These are phyloP conservation scores for Colletotrichum cuscutae DNA, from an alignment of 2,329 filamentous ascomycete species.

Conservation along the genomic window DNA sequence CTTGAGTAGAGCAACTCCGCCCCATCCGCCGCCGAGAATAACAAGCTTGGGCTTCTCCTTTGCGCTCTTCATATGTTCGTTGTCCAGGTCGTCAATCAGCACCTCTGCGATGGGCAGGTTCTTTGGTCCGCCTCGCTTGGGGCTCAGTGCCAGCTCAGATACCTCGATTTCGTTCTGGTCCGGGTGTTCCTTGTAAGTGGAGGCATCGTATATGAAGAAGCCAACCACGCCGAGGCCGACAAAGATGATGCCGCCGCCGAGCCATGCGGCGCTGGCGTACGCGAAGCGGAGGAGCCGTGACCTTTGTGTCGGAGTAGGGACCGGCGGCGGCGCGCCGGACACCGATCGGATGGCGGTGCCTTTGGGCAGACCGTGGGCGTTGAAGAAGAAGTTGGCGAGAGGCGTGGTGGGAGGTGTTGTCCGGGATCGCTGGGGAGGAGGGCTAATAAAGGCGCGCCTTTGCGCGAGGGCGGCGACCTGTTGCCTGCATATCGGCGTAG, in stretches of 20 bases:
- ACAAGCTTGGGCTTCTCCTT: conserved; percentile 94
- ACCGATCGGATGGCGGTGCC: conserved; percentile 49
- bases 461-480: conserved; percentile 15
- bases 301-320: conserved; percentile 58
- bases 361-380: conserved; percentile 17
- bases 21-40: conserved; percentile 94
- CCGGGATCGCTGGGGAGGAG: conserved; percentile 23
- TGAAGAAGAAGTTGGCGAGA: conserved; percentile 34
- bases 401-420: conserved; percentile 8
- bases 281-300: conserved; percentile 66
- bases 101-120: conserved; percentile 92
- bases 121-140: conserved; percentile 88
- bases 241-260: conserved; percentile 81
- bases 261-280: conserved; percentile 75
- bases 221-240: conserved; percentile 75
- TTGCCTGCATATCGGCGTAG: conserved; percentile 5
- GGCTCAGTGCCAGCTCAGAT: conserved; percentile 84
- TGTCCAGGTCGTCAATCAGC: conserved; percentile 90
- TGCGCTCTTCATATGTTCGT: conserved; percentile 71
- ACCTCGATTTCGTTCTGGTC: conserved; percentile 80
- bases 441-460: conserved; percentile 26
- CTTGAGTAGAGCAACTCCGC: conserved; percentile 91
- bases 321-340: conserved; percentile 54
- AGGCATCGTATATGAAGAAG: conserved; percentile 95
- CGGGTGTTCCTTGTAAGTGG: conserved; percentile 82